Percentiles rank a stretch among this genome's conserved stretches.
Conservation (phyloP, 2,329 filamentous ascomycete species). For the Xylaria sp. region DNA sequence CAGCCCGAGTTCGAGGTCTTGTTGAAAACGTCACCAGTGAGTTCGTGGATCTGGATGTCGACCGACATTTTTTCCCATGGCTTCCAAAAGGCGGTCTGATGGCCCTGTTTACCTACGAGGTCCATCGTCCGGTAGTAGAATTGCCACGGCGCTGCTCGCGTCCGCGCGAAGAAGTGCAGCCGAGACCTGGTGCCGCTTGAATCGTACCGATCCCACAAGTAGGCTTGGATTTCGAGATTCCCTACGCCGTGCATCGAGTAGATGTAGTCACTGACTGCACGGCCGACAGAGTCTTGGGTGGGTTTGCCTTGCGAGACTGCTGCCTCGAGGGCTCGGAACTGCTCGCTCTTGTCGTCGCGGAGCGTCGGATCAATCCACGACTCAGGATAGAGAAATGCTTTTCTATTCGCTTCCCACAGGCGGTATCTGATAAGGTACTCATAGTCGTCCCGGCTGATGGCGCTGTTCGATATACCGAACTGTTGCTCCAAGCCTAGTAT, state of each 20-base stretch:
- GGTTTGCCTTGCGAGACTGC: background rate
- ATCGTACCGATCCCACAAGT: background rate
- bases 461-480: background rate
- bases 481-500: background rate
- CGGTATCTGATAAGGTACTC: background rate
- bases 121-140: background rate
- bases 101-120: background rate
- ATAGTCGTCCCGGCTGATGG: background rate
- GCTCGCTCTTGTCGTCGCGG: background rate
- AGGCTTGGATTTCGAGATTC: background rate
- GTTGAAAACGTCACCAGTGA: background rate
- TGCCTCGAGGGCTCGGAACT: background rate
- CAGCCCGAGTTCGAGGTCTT: background rate
- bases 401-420: conserved; percentile 3
- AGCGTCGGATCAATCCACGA: conserved; percentile 3
- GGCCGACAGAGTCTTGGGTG: background rate
- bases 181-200: background rate
- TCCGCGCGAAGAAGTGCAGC: background rate
- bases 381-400: background rate
- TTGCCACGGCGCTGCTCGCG: background rate
- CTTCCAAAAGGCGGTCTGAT: background rate
- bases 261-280: background rate
- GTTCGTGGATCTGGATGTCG: background rate
- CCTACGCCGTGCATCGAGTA: background rate
- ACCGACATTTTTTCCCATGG: conserved; percentile 1